Evolutionary conservation across 2,329 filamentous ascomycete genomes (phyloP), one percentile per base, ranked within the genome.

Genomic region (Nannizzia gypsea): DNA sequence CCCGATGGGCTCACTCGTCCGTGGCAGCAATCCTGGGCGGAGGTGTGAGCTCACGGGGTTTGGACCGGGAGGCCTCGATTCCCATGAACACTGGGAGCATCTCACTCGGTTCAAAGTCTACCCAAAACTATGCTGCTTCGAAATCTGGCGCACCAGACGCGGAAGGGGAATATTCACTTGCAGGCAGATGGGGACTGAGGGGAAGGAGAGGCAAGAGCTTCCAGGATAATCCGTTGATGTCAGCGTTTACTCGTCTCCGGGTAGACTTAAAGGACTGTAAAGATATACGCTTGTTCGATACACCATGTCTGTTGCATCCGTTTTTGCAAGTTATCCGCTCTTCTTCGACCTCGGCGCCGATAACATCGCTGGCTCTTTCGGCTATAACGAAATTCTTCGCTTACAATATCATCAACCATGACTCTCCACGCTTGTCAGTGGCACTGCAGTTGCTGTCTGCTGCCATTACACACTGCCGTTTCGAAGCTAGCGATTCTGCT

Each of bases 271-370:
- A 91, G 64, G 85, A 84, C 56, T 89, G 91, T 67, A 92, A 86
- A 89, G 90, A 97, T 72, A 93, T 99, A 63, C 83, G 85, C 67
- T 81, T 80, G 8, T 96, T 97, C 71, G 92, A 97, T 74, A 90
- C 91, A 0, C 88, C 91, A 11, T 85, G 89, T 20, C 82, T 99
- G 63, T 81, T 99, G 26, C 88, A 93, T 67, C 93, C 93, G 0
- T 99, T 99, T 72, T 81, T 99, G 24, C 91, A 97, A 72, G 92
- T 99, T 67, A 95, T 99, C 59, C 88, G 95, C 66, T 91, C 91
- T 61, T 96, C 93, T 59, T 95, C 92, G 56, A 99, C 93, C 2
- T 95, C 92, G 1, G 93, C 93, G 46, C 88, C 92, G 0, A 96
- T 99, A 65, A 99, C 95, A 24, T 95, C 95, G 61, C 84, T 99